Base-by-base conservation (phyloP, 1,139 yeast genomes). In the Candida pseudoviswanathii region DNA sequence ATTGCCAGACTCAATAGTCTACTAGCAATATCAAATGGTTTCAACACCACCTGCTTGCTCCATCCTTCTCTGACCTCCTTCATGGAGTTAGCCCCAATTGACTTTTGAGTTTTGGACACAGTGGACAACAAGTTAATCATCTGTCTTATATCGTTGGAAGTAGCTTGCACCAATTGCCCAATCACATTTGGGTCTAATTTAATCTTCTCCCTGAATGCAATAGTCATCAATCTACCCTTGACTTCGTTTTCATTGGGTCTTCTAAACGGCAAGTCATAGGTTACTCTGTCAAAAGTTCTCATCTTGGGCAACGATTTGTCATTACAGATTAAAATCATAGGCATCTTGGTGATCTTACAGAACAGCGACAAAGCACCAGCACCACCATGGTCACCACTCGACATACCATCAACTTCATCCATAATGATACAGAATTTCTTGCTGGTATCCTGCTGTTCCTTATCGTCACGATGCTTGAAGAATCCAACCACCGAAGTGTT, bases 321-420 rank as follows among this genome's bases (percentile, higher is more conserved):
- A 67, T 95, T 95, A 73, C 99, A 94, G 54, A 95, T 91, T 49
- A 94, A 77, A 54, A 95, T 90, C 73, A 95, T 80, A 10, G 99
- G 99, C 63, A 94, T 89, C 46, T 84, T 78, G 0, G 99, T 91
- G 44, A 83, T 85, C 41, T 86, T 79, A 65, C 98, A 94, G 59
- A 90, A 86, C 41, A 86, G 85, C 0, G 97, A 92, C 70, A 95
- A 78, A 51, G 94, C 96, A 26, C 97, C 98, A 22, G 95, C 97
- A 56, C 99, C 99, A 54, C 99, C 99, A 60, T 95, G 86, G 67
- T 95, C 99, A 56, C 99, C 99, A 61, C 96, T 91, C 41, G 97
- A 89, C 99, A 95, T 94, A 58, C 99, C 99, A 67, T 95, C 99
- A 31, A 95, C 99, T 70, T 95, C 99, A 69, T 95, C 99, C 98